These are phyloP conservation scores for Lanmaoa pseudosensibilis DNA, from an alignment of 768 basidiomycete genomes.

Conservation along the genomic window DNA sequence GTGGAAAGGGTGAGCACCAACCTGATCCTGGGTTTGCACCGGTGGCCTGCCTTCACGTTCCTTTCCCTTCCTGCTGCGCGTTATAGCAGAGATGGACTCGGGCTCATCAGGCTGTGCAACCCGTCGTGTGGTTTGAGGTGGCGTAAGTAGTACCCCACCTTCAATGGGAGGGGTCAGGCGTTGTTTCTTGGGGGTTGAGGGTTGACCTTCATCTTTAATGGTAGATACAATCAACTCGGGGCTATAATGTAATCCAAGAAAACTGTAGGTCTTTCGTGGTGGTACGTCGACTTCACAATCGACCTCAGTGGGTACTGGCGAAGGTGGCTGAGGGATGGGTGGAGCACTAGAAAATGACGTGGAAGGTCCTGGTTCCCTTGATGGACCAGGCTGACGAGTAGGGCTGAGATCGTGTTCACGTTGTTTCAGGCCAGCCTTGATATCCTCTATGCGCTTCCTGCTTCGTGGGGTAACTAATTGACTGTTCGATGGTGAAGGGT, in stretches of 20 bases:
- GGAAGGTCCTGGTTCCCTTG: slow-evolving; percentile 4
- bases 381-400: slow-evolving; percentile 2
- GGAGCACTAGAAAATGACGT: neutral
- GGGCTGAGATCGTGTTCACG: slow-evolving; percentile 15
- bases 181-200: slow-evolving; percentile 27
- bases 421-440: slow-evolving; percentile 18
- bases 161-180: slow-evolving; percentile 6
- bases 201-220: slow-evolving; percentile 17
- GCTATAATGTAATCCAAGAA: slow-evolving; percentile 24
- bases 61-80: slow-evolving; percentile 28
- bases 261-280: slow-evolving; percentile 19
- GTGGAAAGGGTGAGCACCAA: slow-evolving; percentile 11
- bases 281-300: slow-evolving; percentile 19
- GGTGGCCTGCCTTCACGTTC: slow-evolving; percentile 17
- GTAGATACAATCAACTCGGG: slow-evolving; percentile 9
- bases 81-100: neutral
- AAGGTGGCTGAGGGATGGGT: slow-evolving; percentile 23
- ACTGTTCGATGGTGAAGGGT: neutral
- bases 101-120: neutral
- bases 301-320: slow-evolving; percentile 26
- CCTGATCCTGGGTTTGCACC: slow-evolving; percentile 6
- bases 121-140: slow-evolving; percentile 28
- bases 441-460: slow-evolving; percentile 13
- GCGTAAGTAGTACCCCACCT: slow-evolving; percentile 20
- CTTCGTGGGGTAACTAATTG: slow-evolving; percentile 8